Evolutionary conservation across 1,284 basidiomycete species (phyloP).

Genomic region (Trichosporon sp.): DNA sequence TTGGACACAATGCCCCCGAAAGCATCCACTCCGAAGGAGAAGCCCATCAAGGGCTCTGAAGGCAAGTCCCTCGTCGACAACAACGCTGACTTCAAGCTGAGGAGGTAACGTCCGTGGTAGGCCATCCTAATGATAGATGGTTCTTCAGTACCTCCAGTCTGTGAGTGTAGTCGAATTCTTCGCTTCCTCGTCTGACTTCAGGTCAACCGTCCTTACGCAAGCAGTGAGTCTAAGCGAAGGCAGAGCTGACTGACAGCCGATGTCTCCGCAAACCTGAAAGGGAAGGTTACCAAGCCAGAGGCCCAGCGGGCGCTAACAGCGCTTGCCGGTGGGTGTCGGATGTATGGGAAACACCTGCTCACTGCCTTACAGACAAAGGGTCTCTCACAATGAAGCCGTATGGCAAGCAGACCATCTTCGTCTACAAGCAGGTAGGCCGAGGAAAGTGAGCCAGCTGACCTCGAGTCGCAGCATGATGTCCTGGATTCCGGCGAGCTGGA

Average conservation of each 20-base stretch:
- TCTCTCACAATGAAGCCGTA: slow-evolving; percentile 40
- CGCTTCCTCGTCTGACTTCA: slow-evolving; percentile 10
- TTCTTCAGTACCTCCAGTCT: slow-evolving; percentile 43
- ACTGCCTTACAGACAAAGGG: slow-evolving; percentile 34
- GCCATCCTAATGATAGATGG: slow-evolving; percentile 29
- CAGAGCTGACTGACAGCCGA: slow-evolving; percentile 58
- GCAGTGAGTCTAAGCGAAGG: slow-evolving; percentile 25
- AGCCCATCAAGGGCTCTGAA: slow-evolving; percentile 46
- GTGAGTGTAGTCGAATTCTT: slow-evolving; percentile 20
- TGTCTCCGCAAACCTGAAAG: slow-evolving; percentile 79
- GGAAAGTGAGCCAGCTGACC: not conserved
- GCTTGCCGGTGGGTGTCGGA: slow-evolving; percentile 60
- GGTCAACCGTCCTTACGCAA: slow-evolving; percentile 43
- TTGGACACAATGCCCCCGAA: slow-evolving; percentile 44
- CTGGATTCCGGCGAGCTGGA: slow-evolving; percentile 14
- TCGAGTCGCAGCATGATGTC: slow-evolving; percentile 13
- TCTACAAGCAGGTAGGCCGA: slow-evolving; percentile 44
- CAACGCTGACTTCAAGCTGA: slow-evolving; percentile 29
- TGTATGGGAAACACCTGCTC: not conserved
- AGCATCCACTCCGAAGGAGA: slow-evolving; percentile 74
- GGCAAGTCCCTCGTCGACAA: slow-evolving; percentile 28
- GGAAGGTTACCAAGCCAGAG: slow-evolving; percentile 70
- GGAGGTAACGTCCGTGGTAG: slow-evolving; percentile 25
- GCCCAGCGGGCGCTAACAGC: slow-evolving; percentile 71
- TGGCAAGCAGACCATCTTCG: slow-evolving; percentile 67